Evolutionary conservation across 1,284 basidiomycete genomes (phyloP).

Genomic region (Filobasidium uniguttulatum): DNA sequence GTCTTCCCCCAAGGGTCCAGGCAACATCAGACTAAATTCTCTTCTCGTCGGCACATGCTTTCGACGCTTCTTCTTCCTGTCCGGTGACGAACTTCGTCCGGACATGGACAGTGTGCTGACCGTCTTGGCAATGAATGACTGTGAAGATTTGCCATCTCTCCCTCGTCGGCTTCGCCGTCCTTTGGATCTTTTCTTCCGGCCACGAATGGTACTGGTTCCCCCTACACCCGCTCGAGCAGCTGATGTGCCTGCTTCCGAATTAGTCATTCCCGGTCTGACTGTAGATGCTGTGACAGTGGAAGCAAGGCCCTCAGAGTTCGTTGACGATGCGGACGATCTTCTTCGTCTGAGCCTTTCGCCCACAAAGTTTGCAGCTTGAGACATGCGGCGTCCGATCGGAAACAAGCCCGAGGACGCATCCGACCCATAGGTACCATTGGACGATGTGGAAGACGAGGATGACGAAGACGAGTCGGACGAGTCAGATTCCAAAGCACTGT

Average conservation of each 20-base stretch:
- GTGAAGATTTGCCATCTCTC: neutral
- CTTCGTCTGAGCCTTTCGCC: conserved; percentile 27
- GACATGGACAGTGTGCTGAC: conserved; percentile 5
- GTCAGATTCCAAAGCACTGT: conserved; percentile 16
- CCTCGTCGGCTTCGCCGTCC: neutral
- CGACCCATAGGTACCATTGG: conserved; percentile 15
- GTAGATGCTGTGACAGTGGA: no score
- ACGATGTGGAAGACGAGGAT: neutral
- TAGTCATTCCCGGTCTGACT: no score
- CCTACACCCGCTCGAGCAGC: conserved; percentile 1
- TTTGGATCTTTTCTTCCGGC: conserved; percentile 1
- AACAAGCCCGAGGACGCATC: neutral
- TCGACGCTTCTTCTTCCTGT: neutral
- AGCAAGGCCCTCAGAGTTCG: neutral
- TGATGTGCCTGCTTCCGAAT: conserved; percentile 8
- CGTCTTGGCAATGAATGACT: neutral
- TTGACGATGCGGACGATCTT: conserved; percentile 14
- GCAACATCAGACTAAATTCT: conserved; percentile 12
- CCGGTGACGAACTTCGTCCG: conserved; percentile 1
- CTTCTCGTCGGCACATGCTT: conserved; percentile 3
- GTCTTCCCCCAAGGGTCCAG: conserved; percentile 10
- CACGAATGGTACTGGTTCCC: neutral
- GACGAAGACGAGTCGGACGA: neutral
- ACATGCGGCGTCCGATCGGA: conserved; percentile 20
- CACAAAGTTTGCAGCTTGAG: conserved; percentile 25